A percentile compares a stretch with the other conserved stretches of the same genome.
Evolutionary conservation across 306 rosid genomes (phyloP).

Genomic region (Cicer chorassanicum): DNA sequence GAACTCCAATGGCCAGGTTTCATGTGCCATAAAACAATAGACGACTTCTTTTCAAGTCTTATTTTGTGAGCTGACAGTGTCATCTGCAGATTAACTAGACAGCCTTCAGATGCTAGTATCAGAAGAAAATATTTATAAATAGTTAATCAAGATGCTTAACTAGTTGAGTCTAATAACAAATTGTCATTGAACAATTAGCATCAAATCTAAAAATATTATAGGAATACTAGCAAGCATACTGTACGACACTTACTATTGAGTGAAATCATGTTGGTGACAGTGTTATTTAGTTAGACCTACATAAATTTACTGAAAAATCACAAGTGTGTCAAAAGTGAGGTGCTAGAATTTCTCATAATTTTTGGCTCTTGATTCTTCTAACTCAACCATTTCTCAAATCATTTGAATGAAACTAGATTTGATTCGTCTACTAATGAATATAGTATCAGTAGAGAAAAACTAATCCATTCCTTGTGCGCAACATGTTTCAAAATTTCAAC

Average conservation of each 20-base stretch:
- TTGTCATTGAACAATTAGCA: constrained; percentile 2
- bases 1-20: constrained; percentile 28
- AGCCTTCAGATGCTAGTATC: neutral
- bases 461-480: constrained; percentile 13
- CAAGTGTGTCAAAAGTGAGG: no score
- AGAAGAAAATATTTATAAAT: constrained; percentile 4
- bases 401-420: constrained; percentile 12
- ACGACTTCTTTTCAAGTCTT: constrained; percentile 22
- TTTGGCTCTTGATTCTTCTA: neutral
- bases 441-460: constrained; percentile 10
- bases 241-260: no score
- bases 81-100: neutral
- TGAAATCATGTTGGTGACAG: no score
- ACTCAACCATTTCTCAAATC: constrained; percentile 23
- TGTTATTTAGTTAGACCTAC: no score
- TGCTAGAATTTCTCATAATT: no score
- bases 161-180: constrained; percentile 4
- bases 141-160: constrained; percentile 9
- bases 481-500: constrained; percentile 31
- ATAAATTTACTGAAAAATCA: no score
- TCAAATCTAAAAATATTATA: constrained; percentile 20
- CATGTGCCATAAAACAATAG: neutral
- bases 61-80: neutral
- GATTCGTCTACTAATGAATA: constrained; percentile 11
- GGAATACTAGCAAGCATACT: neutral